Conservation (phyloP, 768 basidiomycete species). For the Mycena venus region DNA sequence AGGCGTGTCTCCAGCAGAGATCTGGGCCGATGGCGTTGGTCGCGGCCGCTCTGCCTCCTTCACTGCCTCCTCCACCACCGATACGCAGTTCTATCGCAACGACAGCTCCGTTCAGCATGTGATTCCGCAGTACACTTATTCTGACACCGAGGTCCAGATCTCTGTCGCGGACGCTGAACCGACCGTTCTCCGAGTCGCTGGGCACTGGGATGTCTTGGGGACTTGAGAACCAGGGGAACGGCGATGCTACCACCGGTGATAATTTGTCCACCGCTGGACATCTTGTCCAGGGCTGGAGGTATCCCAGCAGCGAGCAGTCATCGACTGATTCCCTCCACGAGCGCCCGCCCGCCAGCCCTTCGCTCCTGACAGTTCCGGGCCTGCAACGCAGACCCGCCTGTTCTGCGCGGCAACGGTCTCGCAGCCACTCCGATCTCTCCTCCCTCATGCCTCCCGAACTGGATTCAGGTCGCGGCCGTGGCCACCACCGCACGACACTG, state of each 20-base stretch:
- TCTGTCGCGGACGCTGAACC: constrained; percentile 9
- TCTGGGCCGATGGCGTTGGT: constrained; percentile 32
- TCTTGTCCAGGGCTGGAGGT: constrained; percentile 14
- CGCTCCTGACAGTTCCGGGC: constrained; percentile 31
- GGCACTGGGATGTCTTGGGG: constrained; percentile 31
- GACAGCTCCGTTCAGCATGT: background rate
- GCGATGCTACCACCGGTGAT: background rate
- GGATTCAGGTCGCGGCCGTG: constrained; percentile 32
- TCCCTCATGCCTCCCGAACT: background rate
- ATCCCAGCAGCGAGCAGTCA: constrained; percentile 4
- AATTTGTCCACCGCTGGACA: background rate
- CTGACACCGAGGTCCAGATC: constrained; percentile 15
- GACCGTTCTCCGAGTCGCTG: background rate
- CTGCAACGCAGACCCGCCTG: constrained; percentile 25
- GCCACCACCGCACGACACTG: constrained; percentile 27
- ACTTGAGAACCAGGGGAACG: background rate
- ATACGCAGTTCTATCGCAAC: constrained; percentile 26
- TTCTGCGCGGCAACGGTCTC: too few species aligned
- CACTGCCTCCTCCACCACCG: constrained; percentile 12
- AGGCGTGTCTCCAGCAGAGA: constrained; percentile 12
- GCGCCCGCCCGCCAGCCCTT: constrained; percentile 23
- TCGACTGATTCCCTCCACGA: background rate
- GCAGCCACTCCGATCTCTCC: constrained; percentile 28
- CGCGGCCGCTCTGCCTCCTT: constrained; percentile 33
- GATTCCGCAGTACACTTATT: background rate